phyloP scores from a whole-genome alignment of 2,329 filamentous ascomycete genomes.

The Penicillium thymicola region DNA sequence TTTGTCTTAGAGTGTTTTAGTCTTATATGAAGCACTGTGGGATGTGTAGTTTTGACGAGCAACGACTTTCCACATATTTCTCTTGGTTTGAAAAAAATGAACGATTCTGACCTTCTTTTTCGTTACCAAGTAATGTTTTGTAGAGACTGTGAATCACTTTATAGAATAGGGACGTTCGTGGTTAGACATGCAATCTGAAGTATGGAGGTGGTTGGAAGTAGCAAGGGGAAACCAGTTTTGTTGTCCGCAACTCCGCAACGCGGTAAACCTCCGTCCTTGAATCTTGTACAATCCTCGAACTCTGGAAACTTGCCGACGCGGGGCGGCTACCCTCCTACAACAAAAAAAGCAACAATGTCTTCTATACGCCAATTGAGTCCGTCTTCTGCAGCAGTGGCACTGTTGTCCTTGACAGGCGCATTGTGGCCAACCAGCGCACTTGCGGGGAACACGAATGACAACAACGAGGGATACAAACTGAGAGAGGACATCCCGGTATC shows the following conservation, averaged over 20 bases:
- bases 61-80: constrained; percentile 16
- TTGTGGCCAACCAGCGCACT: constrained; percentile 22
- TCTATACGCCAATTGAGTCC: constrained; percentile 5
- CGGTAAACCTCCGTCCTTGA: constrained; percentile 18
- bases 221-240: neutral
- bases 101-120: neutral
- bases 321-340: constrained; percentile 3
- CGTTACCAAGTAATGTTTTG: neutral
- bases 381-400: constrained; percentile 6
- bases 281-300: constrained; percentile 12
- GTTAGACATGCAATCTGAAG: neutral
- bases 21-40: constrained; percentile 4
- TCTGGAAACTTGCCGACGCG: constrained; percentile 14
- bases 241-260: constrained; percentile 10
- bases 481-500: constrained; percentile 66
- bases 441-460: constrained; percentile 21
- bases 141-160: neutral
- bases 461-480: constrained; percentile 40
- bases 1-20: constrained; percentile 32
- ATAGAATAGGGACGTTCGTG: neutral
- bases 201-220: neutral
- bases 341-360: constrained; percentile 8
- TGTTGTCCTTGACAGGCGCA: constrained; percentile 17
- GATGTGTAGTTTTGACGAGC: constrained; percentile 23
- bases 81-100: constrained; percentile 9